These are phyloP conservation scores for Dactylonectria macrodidyma DNA, from an alignment of 2,329 filamentous ascomycete species.

Conservation along the genomic window DNA sequence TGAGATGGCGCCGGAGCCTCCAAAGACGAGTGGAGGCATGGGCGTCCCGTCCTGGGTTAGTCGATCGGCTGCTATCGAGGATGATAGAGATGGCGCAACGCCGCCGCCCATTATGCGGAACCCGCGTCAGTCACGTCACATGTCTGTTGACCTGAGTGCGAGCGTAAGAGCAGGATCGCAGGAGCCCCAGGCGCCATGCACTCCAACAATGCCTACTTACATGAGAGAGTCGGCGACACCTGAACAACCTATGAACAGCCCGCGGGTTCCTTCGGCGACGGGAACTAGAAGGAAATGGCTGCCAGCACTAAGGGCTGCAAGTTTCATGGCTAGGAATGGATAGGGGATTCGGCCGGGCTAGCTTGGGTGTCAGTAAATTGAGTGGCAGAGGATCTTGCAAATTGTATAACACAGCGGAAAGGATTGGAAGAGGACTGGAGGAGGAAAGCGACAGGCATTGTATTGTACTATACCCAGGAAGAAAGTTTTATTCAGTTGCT, in stretches of 20 bases:
- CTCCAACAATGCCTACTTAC: constrained; percentile 33
- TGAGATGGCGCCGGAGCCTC: constrained; percentile 33
- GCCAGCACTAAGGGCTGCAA: constrained; percentile 49
- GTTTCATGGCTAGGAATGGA: constrained; percentile 46
- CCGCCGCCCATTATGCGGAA: constrained; percentile 71
- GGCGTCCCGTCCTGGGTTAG: constrained; percentile 59
- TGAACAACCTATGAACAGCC: constrained; percentile 38
- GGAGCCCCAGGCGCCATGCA: constrained; percentile 37
- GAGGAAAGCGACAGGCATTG: constrained; percentile 36
- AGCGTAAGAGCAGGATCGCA: constrained; percentile 25
- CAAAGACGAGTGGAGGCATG: constrained; percentile 47
- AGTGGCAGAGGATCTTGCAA: constrained; percentile 8
- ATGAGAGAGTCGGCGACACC: constrained; percentile 29
- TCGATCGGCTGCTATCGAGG: constrained; percentile 54
- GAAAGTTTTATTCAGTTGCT: constrained; percentile 29
- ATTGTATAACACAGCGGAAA: constrained; percentile 25
- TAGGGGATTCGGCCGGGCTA: constrained; percentile 42
- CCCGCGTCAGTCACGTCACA: constrained; percentile 50
- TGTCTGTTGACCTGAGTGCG: constrained; percentile 42
- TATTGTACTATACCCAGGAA: constrained; percentile 39
- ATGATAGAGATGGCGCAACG: constrained; percentile 65
- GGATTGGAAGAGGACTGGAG: constrained; percentile 11
- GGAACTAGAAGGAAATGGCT: constrained; percentile 56
- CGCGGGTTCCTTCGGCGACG: constrained; percentile 38
- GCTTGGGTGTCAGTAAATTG: constrained; percentile 24